Conservation (phyloP, 2,329 filamentous ascomycete genomes). For the Colletotrichum trifolii region DNA sequence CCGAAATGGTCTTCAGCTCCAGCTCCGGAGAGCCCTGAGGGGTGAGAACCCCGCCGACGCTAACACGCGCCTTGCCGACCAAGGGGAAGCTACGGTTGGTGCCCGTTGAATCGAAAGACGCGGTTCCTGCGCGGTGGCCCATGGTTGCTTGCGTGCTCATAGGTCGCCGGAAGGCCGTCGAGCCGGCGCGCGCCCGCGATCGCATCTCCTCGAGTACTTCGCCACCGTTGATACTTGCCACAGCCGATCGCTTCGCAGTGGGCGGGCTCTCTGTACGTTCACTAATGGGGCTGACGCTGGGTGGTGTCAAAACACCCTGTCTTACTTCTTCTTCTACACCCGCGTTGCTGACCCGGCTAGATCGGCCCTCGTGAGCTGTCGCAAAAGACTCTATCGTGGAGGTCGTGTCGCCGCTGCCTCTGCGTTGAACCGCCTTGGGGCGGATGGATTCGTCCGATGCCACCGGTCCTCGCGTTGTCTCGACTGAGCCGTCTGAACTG, state of each 20-base stretch:
- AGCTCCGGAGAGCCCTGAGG: constrained; percentile 60
- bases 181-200: constrained; percentile 41
- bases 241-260: constrained; percentile 35
- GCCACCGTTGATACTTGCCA: constrained; percentile 43
- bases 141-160: constrained; percentile 52
- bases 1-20: constrained; percentile 59
- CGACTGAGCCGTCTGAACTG: constrained; percentile 69
- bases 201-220: constrained; percentile 38
- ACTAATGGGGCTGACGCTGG: constrained; percentile 33
- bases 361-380: constrained; percentile 64
- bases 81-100: constrained; percentile 73
- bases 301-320: constrained; percentile 30
- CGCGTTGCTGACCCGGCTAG: constrained; percentile 47
- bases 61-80: constrained; percentile 61
- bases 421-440: constrained; percentile 44
- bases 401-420: constrained; percentile 60
- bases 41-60: constrained; percentile 58
- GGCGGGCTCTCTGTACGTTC: constrained; percentile 32
- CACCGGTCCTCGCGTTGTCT: constrained; percentile 67
- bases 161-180: constrained; percentile 55
- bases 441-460: constrained; percentile 41
- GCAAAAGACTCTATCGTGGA: constrained; percentile 67
- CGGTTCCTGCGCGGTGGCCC: constrained; percentile 66
- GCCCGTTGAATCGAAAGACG: constrained; percentile 67
- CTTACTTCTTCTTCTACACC: constrained; percentile 20